These are phyloP conservation scores for Diaporthe sp. DNA, from an alignment of 2,329 filamentous ascomycete genomes.

Conservation along the genomic window DNA sequence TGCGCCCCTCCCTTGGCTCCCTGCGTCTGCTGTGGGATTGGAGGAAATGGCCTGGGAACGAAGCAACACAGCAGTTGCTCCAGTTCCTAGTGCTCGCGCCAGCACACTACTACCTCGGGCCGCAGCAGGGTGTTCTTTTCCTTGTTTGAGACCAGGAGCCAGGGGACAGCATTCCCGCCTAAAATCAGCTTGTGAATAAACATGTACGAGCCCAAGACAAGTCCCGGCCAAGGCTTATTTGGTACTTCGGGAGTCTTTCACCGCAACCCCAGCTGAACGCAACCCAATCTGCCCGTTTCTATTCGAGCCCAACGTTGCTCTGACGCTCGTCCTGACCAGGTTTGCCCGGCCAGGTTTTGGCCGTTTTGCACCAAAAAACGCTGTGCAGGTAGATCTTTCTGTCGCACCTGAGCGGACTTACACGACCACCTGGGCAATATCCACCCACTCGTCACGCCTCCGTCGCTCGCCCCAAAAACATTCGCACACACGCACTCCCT, in stretches of 20 bases:
- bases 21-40: neutral
- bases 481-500: neutral
- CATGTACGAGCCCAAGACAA: constrained; percentile 19
- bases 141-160: constrained; percentile 22
- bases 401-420: constrained; percentile 28
- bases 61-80: constrained; percentile 23
- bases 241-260: constrained; percentile 14
- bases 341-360: constrained; percentile 28
- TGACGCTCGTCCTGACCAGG: constrained; percentile 22
- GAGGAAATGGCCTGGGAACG: neutral
- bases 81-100: constrained; percentile 7
- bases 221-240: constrained; percentile 12
- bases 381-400: constrained; percentile 27
- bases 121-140: constrained; percentile 23
- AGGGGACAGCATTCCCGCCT: constrained; percentile 16
- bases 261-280: constrained; percentile 29
- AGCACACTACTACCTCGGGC: constrained; percentile 9
- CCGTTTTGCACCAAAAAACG: constrained; percentile 20
- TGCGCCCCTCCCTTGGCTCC: neutral
- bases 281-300: constrained; percentile 31
- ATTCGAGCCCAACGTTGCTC: constrained; percentile 34
- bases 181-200: constrained; percentile 19
- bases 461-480: constrained; percentile 27
- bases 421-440: constrained; percentile 19
- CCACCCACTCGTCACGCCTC: constrained; percentile 5